Percentiles rank a stretch among this genome's conserved stretches.
Conservation (phyloP, 345 rosid species). For the Abelmoschus esculentus region DNA sequence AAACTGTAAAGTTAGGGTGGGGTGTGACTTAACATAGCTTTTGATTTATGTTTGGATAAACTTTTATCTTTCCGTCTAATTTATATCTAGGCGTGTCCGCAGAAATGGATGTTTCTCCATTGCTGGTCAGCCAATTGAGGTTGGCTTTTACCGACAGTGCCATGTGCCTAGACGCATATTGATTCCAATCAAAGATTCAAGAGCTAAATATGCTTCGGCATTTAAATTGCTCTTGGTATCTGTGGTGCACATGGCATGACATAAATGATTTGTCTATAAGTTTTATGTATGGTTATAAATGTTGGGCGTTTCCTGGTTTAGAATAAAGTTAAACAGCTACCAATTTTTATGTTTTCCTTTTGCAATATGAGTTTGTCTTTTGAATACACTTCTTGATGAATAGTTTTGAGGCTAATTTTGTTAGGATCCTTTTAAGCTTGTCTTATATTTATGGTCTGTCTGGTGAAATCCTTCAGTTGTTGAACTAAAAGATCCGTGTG, state of each 20-base stretch:
- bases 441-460: not conserved
- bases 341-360: not conserved
- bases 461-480: not conserved
- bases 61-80: not conserved
- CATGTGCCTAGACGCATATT: not conserved
- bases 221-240: not conserved
- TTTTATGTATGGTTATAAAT: not conserved
- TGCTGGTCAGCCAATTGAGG: constrained; percentile 1
- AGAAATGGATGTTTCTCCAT: not conserved
- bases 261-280: not conserved
- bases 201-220: not conserved
- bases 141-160: not conserved
- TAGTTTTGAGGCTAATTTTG: not conserved
- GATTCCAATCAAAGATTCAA: not conserved
- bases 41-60: not conserved
- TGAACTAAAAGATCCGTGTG: not conserved
- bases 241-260: not conserved
- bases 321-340: not conserved
- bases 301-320: not conserved
- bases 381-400: not conserved
- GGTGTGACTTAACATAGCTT: not conserved
- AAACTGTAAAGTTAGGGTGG: not conserved
- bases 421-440: not conserved
- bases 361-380: not conserved
- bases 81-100: not conserved